These are phyloP conservation scores for Saturnispora diversa DNA, from an alignment of 805 yeast genomes.

Conservation along the genomic window DNA sequence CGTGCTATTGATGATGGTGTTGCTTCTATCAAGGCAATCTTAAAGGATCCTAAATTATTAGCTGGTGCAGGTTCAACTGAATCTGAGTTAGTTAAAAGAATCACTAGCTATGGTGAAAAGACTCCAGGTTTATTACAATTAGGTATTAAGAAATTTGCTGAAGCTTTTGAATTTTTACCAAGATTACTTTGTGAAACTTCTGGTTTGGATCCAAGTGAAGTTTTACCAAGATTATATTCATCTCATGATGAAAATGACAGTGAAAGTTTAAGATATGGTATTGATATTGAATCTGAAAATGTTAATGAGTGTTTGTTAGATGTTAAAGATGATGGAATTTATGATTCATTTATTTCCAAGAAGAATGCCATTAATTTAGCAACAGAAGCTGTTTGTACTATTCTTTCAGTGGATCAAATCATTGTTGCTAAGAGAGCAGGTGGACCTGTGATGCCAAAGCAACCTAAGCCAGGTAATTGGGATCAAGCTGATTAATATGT, in stretches of 20 bases:
- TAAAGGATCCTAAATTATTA: conserved; percentile 70
- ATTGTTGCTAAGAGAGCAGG: conserved; percentile 99
- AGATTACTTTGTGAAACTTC: conserved; percentile 90
- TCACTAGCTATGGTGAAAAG: conserved; percentile 80
- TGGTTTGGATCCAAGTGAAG: conserved; percentile 84
- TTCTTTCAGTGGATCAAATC: conserved; percentile 89
- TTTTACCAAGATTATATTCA: conserved; percentile 81
- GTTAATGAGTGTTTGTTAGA: conserved; percentile 58
- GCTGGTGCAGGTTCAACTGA: conserved; percentile 98
- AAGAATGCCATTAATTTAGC: conserved; percentile 86
- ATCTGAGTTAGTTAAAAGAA: conserved; percentile 71
- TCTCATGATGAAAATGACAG: conserved; percentile 55
- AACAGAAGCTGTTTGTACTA: conserved; percentile 89
- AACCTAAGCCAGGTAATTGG: conserved; percentile 90
- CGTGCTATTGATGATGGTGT: conserved; percentile 98
- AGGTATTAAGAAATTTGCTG: conserved; percentile 89
- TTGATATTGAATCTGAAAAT: conserved; percentile 73
- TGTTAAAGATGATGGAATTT: conserved; percentile 59
- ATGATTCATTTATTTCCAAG: conserved; percentile 74
- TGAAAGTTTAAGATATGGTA: conserved; percentile 40
- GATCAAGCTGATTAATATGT: conserved; percentile 68
- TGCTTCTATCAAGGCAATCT: conserved; percentile 78
- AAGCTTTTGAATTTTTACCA: conserved; percentile 92
- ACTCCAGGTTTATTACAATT: conserved; percentile 91
- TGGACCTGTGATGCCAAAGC: conserved; percentile 87